These are phyloP conservation scores for Raffaelea albimanens DNA, from an alignment of 2,329 filamentous ascomycete species.

Conservation along the genomic window DNA sequence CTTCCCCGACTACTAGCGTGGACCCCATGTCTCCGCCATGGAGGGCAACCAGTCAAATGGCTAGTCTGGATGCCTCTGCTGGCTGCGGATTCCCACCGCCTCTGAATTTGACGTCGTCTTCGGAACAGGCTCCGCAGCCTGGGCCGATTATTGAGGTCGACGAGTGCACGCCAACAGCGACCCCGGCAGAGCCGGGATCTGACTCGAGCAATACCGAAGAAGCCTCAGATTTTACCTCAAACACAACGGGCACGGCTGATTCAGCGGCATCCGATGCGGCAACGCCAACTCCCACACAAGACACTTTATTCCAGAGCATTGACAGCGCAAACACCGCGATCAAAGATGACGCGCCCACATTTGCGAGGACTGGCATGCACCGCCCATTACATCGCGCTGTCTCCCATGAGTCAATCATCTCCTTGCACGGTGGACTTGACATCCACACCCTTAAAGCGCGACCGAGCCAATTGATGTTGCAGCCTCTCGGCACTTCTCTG, in stretches of 20 bases:
- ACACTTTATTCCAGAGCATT: background rate
- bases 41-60: constrained; percentile 42
- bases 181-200: background rate
- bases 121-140: background rate
- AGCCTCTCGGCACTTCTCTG: constrained; percentile 40
- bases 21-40: constrained; percentile 57
- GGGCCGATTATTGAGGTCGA: constrained; percentile 8
- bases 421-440: constrained; percentile 77
- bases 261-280: constrained; percentile 1
- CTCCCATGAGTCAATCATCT: constrained; percentile 86
- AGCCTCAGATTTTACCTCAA: background rate
- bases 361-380: constrained; percentile 5
- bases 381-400: constrained; percentile 48
- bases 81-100: background rate
- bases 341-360: background rate
- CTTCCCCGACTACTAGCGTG: constrained; percentile 71
- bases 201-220: too few species aligned
- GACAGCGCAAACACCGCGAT: background rate
- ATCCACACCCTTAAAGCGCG: constrained; percentile 73
- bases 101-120: background rate
- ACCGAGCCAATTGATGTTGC: constrained; percentile 62
- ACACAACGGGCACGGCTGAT: background rate
- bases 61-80: constrained; percentile 15
- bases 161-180: background rate
- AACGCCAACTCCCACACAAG: constrained; percentile 7